phyloP scores from a whole-genome alignment of 2,329 filamentous ascomycete genomes.

The Calonectria naviculata region DNA sequence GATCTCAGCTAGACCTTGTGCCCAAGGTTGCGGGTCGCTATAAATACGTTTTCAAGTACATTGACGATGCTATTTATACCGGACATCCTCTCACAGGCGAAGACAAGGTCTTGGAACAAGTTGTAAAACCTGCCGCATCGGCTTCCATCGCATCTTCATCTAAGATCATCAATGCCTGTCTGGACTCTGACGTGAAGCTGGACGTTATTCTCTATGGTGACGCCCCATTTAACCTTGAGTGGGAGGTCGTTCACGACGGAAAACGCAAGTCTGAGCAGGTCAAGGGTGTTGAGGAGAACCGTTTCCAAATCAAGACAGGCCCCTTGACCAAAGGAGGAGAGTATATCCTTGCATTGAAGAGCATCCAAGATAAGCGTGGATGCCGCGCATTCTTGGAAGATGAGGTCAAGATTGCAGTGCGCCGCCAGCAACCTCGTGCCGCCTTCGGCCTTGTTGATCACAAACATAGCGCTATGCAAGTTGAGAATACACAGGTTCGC shows the following conservation, averaged over 20 bases:
- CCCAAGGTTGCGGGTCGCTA: slow-evolving; percentile 87
- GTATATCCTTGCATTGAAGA: slow-evolving; percentile 87
- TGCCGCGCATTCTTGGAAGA: slow-evolving; percentile 90
- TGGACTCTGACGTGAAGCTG: slow-evolving; percentile 82
- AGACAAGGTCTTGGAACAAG: slow-evolving; percentile 79
- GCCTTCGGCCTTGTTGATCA: slow-evolving; percentile 89
- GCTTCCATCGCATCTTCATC: slow-evolving; percentile 73
- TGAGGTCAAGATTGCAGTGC: slow-evolving; percentile 85
- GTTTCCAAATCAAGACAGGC: slow-evolving; percentile 80
- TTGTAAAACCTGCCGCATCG: slow-evolving; percentile 91
- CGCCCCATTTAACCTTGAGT: slow-evolving; percentile 88
- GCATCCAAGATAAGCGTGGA: slow-evolving; percentile 85
- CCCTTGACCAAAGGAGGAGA: slow-evolving; percentile 84
- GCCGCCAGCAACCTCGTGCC: slow-evolving; percentile 87
- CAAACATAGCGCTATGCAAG: slow-evolving; percentile 77
- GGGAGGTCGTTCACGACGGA: slow-evolving; percentile 91
- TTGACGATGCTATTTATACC: slow-evolving; percentile 86
- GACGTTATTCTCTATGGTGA: slow-evolving; percentile 84
- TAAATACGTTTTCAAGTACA: slow-evolving; percentile 83
- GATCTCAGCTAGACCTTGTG: slow-evolving; percentile 86
- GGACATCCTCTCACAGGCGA: slow-evolving; percentile 70
- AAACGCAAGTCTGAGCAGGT: slow-evolving; percentile 79
- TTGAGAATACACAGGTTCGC: slow-evolving; percentile 79
- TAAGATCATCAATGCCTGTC: slow-evolving; percentile 75
- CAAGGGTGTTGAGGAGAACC: slow-evolving; percentile 69